Evolutionary conservation across 2,329 filamentous ascomycete genomes (phyloP), one percentile per base, ranked within the genome.

Genomic region (Sporothrix inflata): DNA sequence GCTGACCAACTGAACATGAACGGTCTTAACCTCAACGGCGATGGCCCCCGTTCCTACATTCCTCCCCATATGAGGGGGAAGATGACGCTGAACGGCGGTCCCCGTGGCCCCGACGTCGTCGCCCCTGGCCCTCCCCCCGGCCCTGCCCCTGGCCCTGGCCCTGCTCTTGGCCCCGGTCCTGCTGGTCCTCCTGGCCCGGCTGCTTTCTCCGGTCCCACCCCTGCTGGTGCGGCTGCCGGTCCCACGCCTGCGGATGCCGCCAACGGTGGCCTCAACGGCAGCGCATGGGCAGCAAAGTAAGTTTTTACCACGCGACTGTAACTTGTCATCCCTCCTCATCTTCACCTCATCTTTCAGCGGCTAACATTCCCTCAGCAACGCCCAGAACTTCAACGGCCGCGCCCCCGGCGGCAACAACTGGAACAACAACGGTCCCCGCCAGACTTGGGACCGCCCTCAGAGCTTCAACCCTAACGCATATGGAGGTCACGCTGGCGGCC

Each of bases 1-100:
- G 92, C 92, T 82, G 91, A 93, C 79, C 91, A 94, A 86, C 88
- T 96, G 79, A 93, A 94, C 86, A 94, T 95, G 88, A 88, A 87
- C 81, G 89, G 90, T 80, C 86, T 95, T 79, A 91, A 84, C 83
- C 85, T 95, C 73, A 81, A 82, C 42, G 81, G 79, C 71, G 79
- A 80, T 70, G 75, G 74, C 67, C 78, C 84, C 77, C 91, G 91
- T 79, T 92, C 92, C 72, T 96, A 96, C 86, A 94, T 96, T 77
- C 93, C 93, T 76, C 93, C 93, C 82, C 93, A 96, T 83, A 90
- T 94, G 86, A 90, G 93, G 80, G 85, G 84, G 78, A 88, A 88
- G 81, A 82, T 84, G 61, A 75, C 75, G 51, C 76, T 79, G 73
- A 80, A 79, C 69, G 76, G 78, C 45, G 71, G 49, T 55, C 47